Evolutionary conservation across 495 filamentous ascomycete genomes (phyloP).

Genomic region (Xylaria venustula): DNA sequence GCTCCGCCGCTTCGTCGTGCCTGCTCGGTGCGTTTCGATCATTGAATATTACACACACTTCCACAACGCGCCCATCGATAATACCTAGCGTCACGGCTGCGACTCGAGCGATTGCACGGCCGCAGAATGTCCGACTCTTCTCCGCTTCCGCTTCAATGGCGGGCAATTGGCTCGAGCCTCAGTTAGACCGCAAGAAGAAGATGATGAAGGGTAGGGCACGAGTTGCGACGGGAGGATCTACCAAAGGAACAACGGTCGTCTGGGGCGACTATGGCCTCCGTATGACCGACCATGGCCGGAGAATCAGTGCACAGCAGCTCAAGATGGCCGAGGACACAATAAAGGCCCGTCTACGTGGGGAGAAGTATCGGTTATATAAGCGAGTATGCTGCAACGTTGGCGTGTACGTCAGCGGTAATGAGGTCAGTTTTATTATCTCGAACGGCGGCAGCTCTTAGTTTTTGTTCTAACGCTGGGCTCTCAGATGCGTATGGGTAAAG

Average conservation of each 20-base stretch:
- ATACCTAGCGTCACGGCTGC: constrained; percentile 22
- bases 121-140: constrained; percentile 60
- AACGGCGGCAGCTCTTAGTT: background rate
- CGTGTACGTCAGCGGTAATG: constrained; percentile 93
- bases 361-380: constrained; percentile 90
- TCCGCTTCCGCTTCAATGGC: constrained; percentile 63
- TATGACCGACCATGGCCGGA: constrained; percentile 88
- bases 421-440: constrained; percentile 53
- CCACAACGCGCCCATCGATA: constrained; percentile 30
- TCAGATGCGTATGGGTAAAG: constrained; percentile 92
- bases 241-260: constrained; percentile 87
- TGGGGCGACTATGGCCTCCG: constrained; percentile 97
- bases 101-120: constrained; percentile 14
- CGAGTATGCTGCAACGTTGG: constrained; percentile 87
- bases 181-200: constrained; percentile 69
- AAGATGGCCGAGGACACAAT: constrained; percentile 92
- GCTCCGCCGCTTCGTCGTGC: constrained; percentile 33
- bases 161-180: constrained; percentile 79
- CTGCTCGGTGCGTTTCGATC: constrained; percentile 43
- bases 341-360: constrained; percentile 79
- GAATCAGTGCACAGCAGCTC: constrained; percentile 82
- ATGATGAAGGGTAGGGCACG: constrained; percentile 87
- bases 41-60: constrained; percentile 38
- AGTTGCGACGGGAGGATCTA: constrained; percentile 86
- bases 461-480: constrained; percentile 11